Base-by-base conservation (phyloP, 129 eudicot species). In the Solidago caesia region DNA sequence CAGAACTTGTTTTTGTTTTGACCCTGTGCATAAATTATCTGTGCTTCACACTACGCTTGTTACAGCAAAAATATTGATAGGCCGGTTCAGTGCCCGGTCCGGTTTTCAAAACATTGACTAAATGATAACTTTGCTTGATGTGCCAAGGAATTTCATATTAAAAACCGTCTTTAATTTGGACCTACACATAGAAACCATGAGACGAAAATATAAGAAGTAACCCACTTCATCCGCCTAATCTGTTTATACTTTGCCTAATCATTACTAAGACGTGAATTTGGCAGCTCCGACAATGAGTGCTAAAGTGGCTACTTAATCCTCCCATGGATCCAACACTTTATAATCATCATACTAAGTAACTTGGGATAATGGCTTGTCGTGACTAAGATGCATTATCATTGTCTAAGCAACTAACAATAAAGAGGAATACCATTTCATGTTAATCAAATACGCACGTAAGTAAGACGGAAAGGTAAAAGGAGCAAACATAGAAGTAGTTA, bases 401-500 rank as follows among this genome's bases (percentile, higher is more conserved):
- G 63, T 42, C 42, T 25, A 41, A 13, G 45, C 51, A 53, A 70
- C 47, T 51, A 70, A 63, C 41, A 21, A 21, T 21, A 21, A 16
- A 63, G 77, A 33, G 70, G 62, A 53, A 62, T 60, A 77, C 15
- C 64, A 51, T 25, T 59, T 70, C 62, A 26, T 62, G 76, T 44
- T 21, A 21, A 21, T 21, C 21, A 21, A 21, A 21, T 21, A 21
- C 21, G 21, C 39, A 33, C 39, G 39, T 33, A 33, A 33, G 39
- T 33, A 33, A 33, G 39, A 33, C 39, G 39, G 64, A 70, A 60
- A 46, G 8, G 44, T 57, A 74, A 25, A 51, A 72, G 52, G 14
- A 75, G 68, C 42, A 46, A 33, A 33, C 39, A 33, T 33, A 1
- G 21, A 33, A 64, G 27, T 56, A 76, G 45, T 81, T 91, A 91